Percentiles rank a stretch among this genome's conserved stretches.
These are phyloP conservation scores for Aureobasidium sp. DNA, from an alignment of 2,329 filamentous ascomycete genomes.

Conservation along the genomic window DNA sequence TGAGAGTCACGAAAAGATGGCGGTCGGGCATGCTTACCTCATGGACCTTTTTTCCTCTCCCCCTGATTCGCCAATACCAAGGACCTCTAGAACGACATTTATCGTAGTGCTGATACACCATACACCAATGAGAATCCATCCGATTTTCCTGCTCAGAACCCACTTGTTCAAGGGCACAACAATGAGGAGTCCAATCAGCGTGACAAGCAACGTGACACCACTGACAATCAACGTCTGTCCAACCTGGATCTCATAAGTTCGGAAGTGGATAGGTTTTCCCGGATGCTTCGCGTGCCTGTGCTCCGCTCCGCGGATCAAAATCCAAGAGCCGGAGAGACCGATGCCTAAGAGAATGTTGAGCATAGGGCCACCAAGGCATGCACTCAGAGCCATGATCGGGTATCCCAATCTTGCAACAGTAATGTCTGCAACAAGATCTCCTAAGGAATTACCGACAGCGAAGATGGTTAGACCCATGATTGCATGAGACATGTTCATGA, in stretches of 20 bases:
- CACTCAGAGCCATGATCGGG: conserved; percentile 90
- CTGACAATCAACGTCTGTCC: conserved; percentile 80
- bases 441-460: conserved; percentile 89
- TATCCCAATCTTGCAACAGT: conserved; percentile 90
- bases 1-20: background rate
- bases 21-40: background rate
- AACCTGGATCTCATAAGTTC: conserved; percentile 76
- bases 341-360: conserved; percentile 94
- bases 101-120: conserved; percentile 74
- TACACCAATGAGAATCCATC: conserved; percentile 68
- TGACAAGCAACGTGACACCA: conserved; percentile 74
- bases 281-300: conserved; percentile 62
- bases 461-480: conserved; percentile 93
- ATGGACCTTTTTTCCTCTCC: background rate
- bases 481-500: conserved; percentile 88
- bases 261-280: conserved; percentile 56
- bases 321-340: conserved; percentile 82
- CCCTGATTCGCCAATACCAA: conserved; percentile 26
- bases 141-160: conserved; percentile 76
- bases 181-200: conserved; percentile 69
- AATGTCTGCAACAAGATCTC: conserved; percentile 89
- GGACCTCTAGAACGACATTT: conserved; percentile 74
- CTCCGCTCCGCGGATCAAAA: conserved; percentile 67
- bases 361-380: conserved; percentile 98
- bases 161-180: conserved; percentile 79